Conservation (phyloP, 495 filamentous ascomycete genomes). For the Penicillium fimorum region DNA sequence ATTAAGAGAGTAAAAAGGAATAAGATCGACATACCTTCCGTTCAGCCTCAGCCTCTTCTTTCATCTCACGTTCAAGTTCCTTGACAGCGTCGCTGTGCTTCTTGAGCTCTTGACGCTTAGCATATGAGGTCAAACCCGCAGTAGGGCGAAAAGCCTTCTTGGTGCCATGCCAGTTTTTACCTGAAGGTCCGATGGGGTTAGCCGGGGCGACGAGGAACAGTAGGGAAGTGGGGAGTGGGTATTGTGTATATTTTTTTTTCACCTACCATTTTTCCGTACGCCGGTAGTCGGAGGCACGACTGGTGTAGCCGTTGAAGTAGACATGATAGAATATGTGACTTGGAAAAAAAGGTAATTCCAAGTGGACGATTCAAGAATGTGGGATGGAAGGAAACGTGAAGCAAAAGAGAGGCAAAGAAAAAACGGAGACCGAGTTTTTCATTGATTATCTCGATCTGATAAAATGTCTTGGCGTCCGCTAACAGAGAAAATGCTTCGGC, state of each 20-base stretch:
- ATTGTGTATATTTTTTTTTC: constrained; percentile 10
- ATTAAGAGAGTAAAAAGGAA: not conserved
- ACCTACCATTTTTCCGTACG: constrained; percentile 48
- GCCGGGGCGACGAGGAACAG: constrained; percentile 16
- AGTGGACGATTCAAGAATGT: not conserved
- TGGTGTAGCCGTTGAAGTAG: constrained; percentile 21
- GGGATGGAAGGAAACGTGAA: not conserved
- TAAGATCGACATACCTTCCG: constrained; percentile 61
- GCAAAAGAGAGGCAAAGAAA: constrained; percentile 2
- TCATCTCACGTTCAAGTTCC: constrained; percentile 90
- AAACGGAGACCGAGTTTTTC: constrained; percentile 18
- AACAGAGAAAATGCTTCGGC: constrained; percentile 30
- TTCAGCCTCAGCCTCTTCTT: constrained; percentile 88
- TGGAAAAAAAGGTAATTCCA: not conserved
- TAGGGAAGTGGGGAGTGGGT: constrained; percentile 11
- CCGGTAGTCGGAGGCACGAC: constrained; percentile 31
- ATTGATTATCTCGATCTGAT: constrained; percentile 34
- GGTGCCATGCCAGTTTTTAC: constrained; percentile 87
- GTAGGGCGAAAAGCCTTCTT: constrained; percentile 86
- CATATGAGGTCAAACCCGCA: constrained; percentile 72
- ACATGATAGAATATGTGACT: constrained; percentile 23
- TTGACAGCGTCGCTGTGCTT: constrained; percentile 70
- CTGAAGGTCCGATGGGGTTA: constrained; percentile 47
- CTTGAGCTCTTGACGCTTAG: constrained; percentile 65
- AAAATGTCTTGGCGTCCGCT: constrained; percentile 28